Evolutionary conservation across 768 basidiomycete species (phyloP).

Genomic region (Gymnopilus junonius): DNA sequence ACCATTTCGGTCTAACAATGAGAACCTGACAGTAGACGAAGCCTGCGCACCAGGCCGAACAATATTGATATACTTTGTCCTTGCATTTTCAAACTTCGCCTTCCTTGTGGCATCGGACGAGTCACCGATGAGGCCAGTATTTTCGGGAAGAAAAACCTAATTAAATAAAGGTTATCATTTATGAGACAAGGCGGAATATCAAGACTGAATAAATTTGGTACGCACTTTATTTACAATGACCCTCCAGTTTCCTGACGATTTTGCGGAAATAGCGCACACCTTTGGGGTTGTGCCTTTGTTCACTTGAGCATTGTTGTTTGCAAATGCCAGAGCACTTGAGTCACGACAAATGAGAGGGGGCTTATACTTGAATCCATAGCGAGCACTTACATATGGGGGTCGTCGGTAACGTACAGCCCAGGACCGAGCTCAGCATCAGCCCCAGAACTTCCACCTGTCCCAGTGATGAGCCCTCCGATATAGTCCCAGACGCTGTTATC

Average conservation of each 20-base stretch:
- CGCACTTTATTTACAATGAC: neutral
- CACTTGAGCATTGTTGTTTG: neutral
- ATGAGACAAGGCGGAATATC: neutral
- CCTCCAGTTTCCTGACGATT: neutral
- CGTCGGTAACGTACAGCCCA: slow-evolving; percentile 5
- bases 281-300: neutral
- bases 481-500: neutral
- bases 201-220: neutral
- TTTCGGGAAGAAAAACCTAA: neutral
- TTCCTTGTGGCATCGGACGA: neutral
- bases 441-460: neutral
- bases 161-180: neutral
- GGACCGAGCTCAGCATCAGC: slow-evolving; percentile 7
- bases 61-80: neutral
- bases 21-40: neutral
- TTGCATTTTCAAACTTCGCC: neutral
- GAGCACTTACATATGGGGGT: slow-evolving; percentile 1
- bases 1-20: neutral
- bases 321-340: neutral
- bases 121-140: neutral
- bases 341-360: neutral
- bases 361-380: neutral
- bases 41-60: neutral
- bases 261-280: neutral
- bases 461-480: neutral